Percentiles rank a stretch among this genome's conserved stretches.
phyloP scores from a whole-genome alignment of 371 early-diverging fungal species.

The Apophysomyces trapeziformis region DNA sequence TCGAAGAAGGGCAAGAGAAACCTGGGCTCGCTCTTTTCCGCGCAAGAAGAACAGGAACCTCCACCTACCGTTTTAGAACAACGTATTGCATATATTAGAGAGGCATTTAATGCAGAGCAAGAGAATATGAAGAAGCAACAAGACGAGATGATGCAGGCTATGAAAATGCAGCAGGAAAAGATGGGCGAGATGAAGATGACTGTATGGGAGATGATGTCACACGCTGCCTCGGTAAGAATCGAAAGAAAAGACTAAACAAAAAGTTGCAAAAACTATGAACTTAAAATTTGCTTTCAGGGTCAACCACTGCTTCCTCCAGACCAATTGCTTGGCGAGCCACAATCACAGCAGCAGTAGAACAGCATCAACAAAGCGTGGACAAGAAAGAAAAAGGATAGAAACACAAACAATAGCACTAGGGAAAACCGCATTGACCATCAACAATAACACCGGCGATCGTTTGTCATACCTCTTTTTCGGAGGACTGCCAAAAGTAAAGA shows the following conservation, averaged over 20 bases:
- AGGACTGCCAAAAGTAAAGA: background rate
- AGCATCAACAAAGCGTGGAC: slow-evolving; percentile 4
- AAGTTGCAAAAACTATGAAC: background rate
- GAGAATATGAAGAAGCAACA: slow-evolving; percentile 56
- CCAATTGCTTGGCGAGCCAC: slow-evolving; percentile 7
- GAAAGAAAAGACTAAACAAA: background rate
- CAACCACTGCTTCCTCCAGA: slow-evolving; percentile 16
- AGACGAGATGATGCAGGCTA: slow-evolving; percentile 52
- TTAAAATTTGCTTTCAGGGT: slow-evolving; percentile 1
- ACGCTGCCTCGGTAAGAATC: slow-evolving; percentile 38
- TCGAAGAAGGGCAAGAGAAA: slow-evolving; percentile 43
- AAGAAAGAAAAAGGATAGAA: background rate
- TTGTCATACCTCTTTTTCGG: slow-evolving; percentile 6
- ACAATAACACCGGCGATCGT: slow-evolving; percentile 9
- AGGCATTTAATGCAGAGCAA: slow-evolving; percentile 54
- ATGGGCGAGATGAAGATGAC: slow-evolving; percentile 69
- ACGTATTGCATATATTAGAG: slow-evolving; percentile 56
- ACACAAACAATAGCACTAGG: slow-evolving; percentile 9
- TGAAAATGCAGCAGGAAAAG: slow-evolving; percentile 48
- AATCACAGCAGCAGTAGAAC: slow-evolving; percentile 7
- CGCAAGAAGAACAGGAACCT: slow-evolving; percentile 36
- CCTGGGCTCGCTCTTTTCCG: slow-evolving; percentile 40
- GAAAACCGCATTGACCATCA: slow-evolving; percentile 10
- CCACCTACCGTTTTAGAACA: slow-evolving; percentile 55
- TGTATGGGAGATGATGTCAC: slow-evolving; percentile 62